Conservation (phyloP, 2,329 filamentous ascomycete species). For the Ascochyta pisi region DNA sequence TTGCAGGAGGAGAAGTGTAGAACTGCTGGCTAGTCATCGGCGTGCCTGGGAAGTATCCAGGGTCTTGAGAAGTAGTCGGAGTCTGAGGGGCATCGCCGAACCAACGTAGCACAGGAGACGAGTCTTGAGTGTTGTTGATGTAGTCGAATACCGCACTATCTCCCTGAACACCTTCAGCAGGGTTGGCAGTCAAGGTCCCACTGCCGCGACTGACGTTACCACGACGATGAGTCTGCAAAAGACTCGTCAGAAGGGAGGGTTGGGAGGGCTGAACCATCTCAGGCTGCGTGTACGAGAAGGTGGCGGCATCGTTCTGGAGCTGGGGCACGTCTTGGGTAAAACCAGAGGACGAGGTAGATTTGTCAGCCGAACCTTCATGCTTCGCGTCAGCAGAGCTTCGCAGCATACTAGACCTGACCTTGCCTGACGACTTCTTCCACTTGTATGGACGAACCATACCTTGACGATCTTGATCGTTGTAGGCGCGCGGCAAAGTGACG, state of each 20-base stretch:
- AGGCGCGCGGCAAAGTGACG: slow-evolving; percentile 8
- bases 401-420: not conserved
- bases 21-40: not conserved
- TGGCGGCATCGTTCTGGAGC: not conserved
- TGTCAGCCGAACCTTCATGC: not conserved
- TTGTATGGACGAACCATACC: slow-evolving; percentile 8
- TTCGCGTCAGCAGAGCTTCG: slow-evolving; percentile 2
- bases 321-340: not conserved
- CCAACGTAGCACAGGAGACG: too few relatives aligned
- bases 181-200: not conserved
- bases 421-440: slow-evolving; percentile 8
- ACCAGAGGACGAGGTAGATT: not conserved
- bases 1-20: not conserved
- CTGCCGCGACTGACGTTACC: not conserved
- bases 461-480: slow-evolving; percentile 3
- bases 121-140: not conserved
- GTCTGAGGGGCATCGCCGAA: not conserved
- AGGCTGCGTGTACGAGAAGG: not conserved
- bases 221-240: not conserved
- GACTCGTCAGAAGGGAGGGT: not conserved
- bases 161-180: not conserved
- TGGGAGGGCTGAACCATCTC: not conserved
- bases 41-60: not conserved
- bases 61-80: not conserved
- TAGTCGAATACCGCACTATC: not conserved